phyloP scores from a whole-genome alignment of 108 stramenopile genomes.

The Nannochloropsis granulata region DNA sequence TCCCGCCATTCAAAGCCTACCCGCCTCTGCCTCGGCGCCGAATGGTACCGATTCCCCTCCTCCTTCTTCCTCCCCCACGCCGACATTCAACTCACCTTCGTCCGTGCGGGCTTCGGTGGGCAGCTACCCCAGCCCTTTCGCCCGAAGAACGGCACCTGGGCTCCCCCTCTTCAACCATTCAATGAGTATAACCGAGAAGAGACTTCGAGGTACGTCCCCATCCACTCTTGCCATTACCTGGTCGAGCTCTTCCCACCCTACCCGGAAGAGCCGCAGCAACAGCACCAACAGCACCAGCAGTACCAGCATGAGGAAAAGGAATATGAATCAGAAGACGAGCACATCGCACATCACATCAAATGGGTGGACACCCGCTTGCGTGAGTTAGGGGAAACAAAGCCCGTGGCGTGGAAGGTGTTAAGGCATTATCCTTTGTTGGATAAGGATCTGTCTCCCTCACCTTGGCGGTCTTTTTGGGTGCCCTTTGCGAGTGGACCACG shows the following conservation, averaged over 20 bases:
- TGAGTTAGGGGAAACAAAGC: not conserved
- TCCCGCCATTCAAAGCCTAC: constrained; percentile 22
- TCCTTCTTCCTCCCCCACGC: constrained; percentile 60
- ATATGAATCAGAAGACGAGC: not conserved
- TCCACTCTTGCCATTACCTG: not conserved
- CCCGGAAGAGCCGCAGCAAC: not conserved
- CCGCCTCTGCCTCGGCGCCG: constrained; percentile 65
- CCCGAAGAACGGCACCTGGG: constrained; percentile 2
- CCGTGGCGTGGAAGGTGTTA: not conserved
- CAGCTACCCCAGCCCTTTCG: constrained; percentile 76
- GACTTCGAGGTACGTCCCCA: not conserved
- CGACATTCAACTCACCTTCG: constrained; percentile 45
- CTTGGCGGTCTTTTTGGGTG: not conserved
- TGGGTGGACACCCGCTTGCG: not conserved
- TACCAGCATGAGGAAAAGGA: not conserved
- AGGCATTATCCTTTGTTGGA: not conserved
- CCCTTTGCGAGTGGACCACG: not conserved
- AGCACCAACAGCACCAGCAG: not conserved
- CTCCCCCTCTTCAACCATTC: constrained; percentile 55
- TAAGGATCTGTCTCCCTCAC: not conserved
- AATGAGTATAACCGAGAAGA: constrained; percentile 32
- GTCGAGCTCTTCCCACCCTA: not conserved
- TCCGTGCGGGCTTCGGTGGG: constrained; percentile 64
- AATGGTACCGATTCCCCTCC: constrained; percentile 92
- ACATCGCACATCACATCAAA: not conserved